phyloP scores from a whole-genome alignment of 2,329 filamentous ascomycete species.

The Simplicillium aogashimaense region DNA sequence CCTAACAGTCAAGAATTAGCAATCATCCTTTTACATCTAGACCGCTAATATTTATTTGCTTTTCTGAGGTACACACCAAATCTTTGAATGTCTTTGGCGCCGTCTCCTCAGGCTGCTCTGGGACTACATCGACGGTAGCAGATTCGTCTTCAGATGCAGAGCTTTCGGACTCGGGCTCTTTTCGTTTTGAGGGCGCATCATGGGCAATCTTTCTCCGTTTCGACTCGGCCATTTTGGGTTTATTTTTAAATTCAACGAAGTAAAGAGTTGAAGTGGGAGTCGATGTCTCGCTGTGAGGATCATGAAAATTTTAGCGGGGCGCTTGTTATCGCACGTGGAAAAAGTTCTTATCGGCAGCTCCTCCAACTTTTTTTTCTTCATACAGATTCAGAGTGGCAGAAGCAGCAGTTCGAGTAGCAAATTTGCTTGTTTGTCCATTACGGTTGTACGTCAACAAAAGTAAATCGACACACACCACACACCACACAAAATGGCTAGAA shows the following conservation, averaged over 20 bases:
- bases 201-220: conserved; percentile 32
- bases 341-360: conserved; percentile 20
- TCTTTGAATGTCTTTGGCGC: conserved; percentile 55
- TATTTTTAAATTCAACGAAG: conserved; percentile 3
- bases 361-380: conserved; percentile 24
- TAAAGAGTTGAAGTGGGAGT: too few relatives aligned
- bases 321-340: conserved; percentile 18
- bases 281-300: too few relatives aligned
- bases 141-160: conserved; percentile 19
- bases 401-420: too few relatives aligned
- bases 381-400: neutral
- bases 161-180: conserved; percentile 2
- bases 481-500: conserved; percentile 57
- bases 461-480: conserved; percentile 1
- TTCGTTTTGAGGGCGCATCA: conserved; percentile 4
- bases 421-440: too few relatives aligned
- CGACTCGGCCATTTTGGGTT: conserved; percentile 21
- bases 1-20: conserved; percentile 34
- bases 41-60: neutral
- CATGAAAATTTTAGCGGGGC: neutral
- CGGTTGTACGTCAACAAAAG: too few relatives aligned
- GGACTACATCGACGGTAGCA: conserved; percentile 20
- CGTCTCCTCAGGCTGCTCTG: conserved; percentile 19
- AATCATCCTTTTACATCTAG: conserved; percentile 3
- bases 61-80: conserved; percentile 27